A percentile compares a stretch with the other conserved stretches of the same genome.
phyloP scores from a whole-genome alignment of 805 yeast species.

The Sporopachydermia lactativora region DNA sequence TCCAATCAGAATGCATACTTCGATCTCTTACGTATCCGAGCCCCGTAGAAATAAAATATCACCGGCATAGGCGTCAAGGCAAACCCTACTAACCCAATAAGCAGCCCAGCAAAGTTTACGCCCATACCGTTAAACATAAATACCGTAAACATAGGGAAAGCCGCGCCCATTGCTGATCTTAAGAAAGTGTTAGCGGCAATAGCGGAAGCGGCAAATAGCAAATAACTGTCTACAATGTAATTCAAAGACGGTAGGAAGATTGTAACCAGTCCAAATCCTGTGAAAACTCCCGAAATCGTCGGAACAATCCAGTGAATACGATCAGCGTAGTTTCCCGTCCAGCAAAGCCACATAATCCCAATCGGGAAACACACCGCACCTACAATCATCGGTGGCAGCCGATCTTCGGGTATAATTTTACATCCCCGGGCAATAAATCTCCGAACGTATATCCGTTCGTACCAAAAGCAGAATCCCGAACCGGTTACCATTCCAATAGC shows the following conservation, averaged over 20 bases:
- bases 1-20: slow-evolving; percentile 34
- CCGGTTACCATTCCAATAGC: slow-evolving; percentile 56
- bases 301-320: slow-evolving; percentile 77
- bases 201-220: slow-evolving; percentile 65
- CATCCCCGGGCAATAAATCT: slow-evolving; percentile 39
- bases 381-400: slow-evolving; percentile 62
- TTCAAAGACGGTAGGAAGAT: slow-evolving; percentile 59
- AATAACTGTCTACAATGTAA: slow-evolving; percentile 60
- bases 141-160: slow-evolving; percentile 57
- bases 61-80: slow-evolving; percentile 56
- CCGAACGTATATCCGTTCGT: slow-evolving; percentile 38
- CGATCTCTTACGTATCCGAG: slow-evolving; percentile 37
- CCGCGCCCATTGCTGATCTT: slow-evolving; percentile 56
- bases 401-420: slow-evolving; percentile 54
- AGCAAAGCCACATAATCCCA: slow-evolving; percentile 76
- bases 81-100: slow-evolving; percentile 47
- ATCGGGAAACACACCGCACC: slow-evolving; percentile 61
- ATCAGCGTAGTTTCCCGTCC: slow-evolving; percentile 70
- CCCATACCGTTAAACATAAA: slow-evolving; percentile 61
- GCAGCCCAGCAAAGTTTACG: slow-evolving; percentile 65
- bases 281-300: slow-evolving; percentile 44
- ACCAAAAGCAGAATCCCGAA: slow-evolving; percentile 34
- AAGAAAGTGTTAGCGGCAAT: slow-evolving; percentile 60
- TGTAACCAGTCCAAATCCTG: slow-evolving; percentile 54
- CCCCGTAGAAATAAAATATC: slow-evolving; percentile 46